Evolutionary conservation across 2,329 filamentous ascomycete genomes (phyloP).

Genomic region (Rutstroemia sp.): DNA sequence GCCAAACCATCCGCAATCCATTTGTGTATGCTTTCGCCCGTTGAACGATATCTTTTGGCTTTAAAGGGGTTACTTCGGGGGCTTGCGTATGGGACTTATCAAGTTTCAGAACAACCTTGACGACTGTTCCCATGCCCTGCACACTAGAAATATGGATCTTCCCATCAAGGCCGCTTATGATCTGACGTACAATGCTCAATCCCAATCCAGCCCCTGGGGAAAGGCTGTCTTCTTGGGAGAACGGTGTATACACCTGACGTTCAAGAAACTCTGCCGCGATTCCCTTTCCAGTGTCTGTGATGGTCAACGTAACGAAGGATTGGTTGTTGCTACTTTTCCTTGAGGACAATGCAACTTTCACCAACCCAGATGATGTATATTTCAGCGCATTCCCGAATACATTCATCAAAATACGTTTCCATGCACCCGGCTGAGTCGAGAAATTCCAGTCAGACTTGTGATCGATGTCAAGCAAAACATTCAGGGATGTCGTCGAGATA

Average conservation of each 20-base stretch:
- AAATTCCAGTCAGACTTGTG: conserved; percentile 30
- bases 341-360: conserved; percentile 35
- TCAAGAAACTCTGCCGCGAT: conserved; percentile 55
- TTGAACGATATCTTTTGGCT: background rate
- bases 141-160: conserved; percentile 49
- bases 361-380: conserved; percentile 46
- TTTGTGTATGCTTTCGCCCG: conserved; percentile 1
- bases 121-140: conserved; percentile 44
- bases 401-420: conserved; percentile 46
- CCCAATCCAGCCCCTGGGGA: conserved; percentile 54
- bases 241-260: conserved; percentile 48
- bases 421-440: conserved; percentile 22
- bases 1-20: conserved; percentile 1
- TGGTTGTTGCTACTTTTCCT: conserved; percentile 21
- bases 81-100: conserved; percentile 1
- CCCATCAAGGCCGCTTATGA: conserved; percentile 52
- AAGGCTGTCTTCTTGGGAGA: conserved; percentile 47
- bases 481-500: conserved; percentile 21
- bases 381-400: conserved; percentile 55
- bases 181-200: conserved; percentile 56
- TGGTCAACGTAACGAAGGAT: conserved; percentile 33
- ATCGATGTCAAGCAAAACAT: conserved; percentile 37
- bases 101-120: conserved; percentile 29
- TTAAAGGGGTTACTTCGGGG: conserved; percentile 32
- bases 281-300: conserved; percentile 56